Percentiles rank a stretch among this genome's conserved stretches.
Conservation (phyloP, 2,329 filamentous ascomycete genomes). For the Apiospora koreana region DNA sequence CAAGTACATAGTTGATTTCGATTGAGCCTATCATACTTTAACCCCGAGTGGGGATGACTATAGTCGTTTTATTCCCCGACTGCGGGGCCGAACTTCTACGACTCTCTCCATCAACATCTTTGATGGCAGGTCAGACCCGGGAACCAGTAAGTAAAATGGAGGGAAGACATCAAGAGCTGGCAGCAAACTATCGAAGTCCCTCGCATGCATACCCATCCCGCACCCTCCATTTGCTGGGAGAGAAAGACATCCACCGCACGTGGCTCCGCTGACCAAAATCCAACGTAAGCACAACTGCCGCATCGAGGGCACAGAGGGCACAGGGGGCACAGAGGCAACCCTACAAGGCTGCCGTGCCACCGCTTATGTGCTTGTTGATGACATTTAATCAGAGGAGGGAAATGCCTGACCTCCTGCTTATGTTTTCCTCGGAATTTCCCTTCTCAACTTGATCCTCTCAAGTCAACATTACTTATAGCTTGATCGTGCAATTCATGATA, state of each 20-base stretch:
- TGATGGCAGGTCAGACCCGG: background rate
- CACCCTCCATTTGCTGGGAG: background rate
- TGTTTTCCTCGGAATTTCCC: background rate
- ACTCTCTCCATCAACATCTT: background rate
- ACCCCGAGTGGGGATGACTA: background rate
- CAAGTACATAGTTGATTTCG: no score
- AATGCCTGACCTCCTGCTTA: background rate
- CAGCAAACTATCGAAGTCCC: background rate
- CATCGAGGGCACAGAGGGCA: background rate
- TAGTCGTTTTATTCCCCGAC: background rate
- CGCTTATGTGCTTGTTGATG: background rate
- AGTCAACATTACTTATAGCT: background rate
- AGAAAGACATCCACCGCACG: constrained; percentile 1
- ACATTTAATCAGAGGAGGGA: background rate
- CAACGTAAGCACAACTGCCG: constrained; percentile 9
- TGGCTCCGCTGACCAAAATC: background rate
- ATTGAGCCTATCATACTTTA: background rate
- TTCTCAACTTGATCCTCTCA: background rate
- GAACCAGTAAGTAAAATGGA: background rate
- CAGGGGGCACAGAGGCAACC: background rate
- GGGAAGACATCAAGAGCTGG: background rate
- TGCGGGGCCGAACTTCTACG: background rate
- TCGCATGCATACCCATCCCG: background rate
- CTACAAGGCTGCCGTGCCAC: background rate
- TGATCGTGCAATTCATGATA: background rate